Conservation (phyloP, 768 basidiomycete species). For the Rickenella mellea region DNA sequence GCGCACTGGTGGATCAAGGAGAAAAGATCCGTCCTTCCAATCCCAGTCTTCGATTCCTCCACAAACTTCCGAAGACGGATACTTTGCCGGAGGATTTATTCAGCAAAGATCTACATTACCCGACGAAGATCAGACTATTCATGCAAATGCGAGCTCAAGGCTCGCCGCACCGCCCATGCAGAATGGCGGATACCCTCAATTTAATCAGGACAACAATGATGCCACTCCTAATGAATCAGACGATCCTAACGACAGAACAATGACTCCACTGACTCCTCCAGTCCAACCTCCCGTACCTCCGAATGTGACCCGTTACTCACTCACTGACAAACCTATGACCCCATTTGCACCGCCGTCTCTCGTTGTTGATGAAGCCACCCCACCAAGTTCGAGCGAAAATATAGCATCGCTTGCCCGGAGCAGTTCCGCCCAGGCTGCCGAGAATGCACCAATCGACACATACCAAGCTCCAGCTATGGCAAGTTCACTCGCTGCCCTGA, state of each 20-base stretch:
- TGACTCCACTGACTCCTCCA: constrained; percentile 2
- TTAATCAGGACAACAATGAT: neutral
- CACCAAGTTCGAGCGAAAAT: constrained; percentile 13
- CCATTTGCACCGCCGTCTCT: constrained; percentile 35
- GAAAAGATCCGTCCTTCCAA: neutral
- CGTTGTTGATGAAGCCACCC: constrained; percentile 41
- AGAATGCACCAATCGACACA: constrained; percentile 23
- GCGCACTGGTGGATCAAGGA: neutral
- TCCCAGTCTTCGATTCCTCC: neutral
- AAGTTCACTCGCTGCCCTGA: constrained; percentile 78
- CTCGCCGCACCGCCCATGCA: neutral
- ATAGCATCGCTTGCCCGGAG: constrained; percentile 16
- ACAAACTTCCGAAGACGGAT: neutral
- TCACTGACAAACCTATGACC: constrained; percentile 60
- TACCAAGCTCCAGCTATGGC: constrained; percentile 57
- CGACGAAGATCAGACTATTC: neutral
- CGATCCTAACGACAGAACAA: neutral
- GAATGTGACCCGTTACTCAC: constrained; percentile 68
- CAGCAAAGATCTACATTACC: neutral
- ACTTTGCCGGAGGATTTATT: neutral
- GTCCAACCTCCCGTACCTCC: constrained; percentile 37
- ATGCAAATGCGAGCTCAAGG: neutral
- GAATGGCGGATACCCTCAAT: neutral
- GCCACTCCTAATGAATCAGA: constrained; percentile 1
- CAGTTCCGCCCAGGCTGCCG: constrained; percentile 1